Percentiles rank a stretch among this genome's conserved stretches.
These are phyloP conservation scores for Thalassiosira profunda DNA, from an alignment of 108 stramenopile genomes.

Conservation along the genomic window DNA sequence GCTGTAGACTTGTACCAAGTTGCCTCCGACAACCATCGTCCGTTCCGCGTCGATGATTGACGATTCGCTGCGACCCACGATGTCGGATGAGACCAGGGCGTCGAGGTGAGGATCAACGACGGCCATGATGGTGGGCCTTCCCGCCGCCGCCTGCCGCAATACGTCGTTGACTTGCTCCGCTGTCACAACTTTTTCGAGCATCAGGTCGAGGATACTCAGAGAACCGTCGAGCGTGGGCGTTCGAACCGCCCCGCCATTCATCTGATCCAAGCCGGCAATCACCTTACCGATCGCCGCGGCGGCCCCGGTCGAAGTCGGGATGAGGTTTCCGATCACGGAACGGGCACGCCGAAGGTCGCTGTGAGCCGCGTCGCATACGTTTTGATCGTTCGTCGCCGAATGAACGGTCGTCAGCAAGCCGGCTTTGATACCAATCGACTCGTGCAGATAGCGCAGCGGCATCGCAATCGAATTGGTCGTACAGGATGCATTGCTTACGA, in stretches of 20 bases:
- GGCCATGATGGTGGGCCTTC: no score
- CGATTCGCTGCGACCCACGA: slow-evolving; percentile 89
- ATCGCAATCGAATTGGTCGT: slow-evolving; percentile 97
- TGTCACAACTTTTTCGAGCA: slow-evolving; percentile 78
- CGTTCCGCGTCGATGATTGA: slow-evolving; percentile 91
- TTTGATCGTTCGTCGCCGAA: slow-evolving; percentile 93
- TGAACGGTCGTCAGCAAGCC: slow-evolving; percentile 97
- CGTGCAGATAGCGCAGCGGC: slow-evolving; percentile 93
- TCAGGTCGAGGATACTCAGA: slow-evolving; percentile 91
- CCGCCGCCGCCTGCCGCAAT: slow-evolving; percentile 77
- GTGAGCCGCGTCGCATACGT: slow-evolving; percentile 92
- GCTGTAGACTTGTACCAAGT: slow-evolving; percentile 93
- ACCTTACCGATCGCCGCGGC: slow-evolving; percentile 96
- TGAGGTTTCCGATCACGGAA: slow-evolving; percentile 92
- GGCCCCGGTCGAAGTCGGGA: slow-evolving; percentile 93
- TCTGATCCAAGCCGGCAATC: slow-evolving; percentile 96
- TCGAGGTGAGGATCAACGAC: no score
- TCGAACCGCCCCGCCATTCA: slow-evolving; percentile 94
- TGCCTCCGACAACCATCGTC: slow-evolving; percentile 95
- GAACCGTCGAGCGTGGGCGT: slow-evolving; percentile 92
- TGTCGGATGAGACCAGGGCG: slow-evolving; percentile 93
- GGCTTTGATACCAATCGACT: slow-evolving; percentile 93
- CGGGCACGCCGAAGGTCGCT: slow-evolving; percentile 91
- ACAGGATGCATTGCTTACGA: slow-evolving; percentile 95
- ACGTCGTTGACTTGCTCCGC: slow-evolving; percentile 90